Evolutionary conservation across 352 stramenopile genomes (phyloP).

Genomic region (Pythium utonaiense): DNA sequence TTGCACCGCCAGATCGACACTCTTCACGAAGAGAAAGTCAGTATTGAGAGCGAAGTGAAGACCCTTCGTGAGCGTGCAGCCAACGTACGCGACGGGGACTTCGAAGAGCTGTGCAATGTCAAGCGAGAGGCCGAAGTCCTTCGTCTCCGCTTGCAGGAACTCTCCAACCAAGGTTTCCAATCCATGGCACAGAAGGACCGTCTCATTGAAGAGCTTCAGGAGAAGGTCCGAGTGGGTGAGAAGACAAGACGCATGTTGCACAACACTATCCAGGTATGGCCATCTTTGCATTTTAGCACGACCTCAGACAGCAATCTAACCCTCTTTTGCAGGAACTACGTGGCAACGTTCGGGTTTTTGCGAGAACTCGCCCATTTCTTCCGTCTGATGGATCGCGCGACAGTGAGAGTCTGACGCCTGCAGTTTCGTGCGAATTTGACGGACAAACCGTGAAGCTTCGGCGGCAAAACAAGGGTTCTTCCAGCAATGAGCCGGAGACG

Average conservation of each 20-base stretch:
- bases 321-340: slow-evolving; percentile 85
- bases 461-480: slow-evolving; percentile 38
- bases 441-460: slow-evolving; percentile 62
- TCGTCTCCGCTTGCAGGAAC: slow-evolving; percentile 58
- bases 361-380: slow-evolving; percentile 90
- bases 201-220: slow-evolving; percentile 63
- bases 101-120: slow-evolving; percentile 67
- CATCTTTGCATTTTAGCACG: no score
- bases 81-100: slow-evolving; percentile 49
- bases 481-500: slow-evolving; percentile 36
- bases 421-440: slow-evolving; percentile 62
- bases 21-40: slow-evolving; percentile 72
- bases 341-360: slow-evolving; percentile 98
- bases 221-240: slow-evolving; percentile 75
- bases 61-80: slow-evolving; percentile 51
- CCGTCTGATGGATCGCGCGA: slow-evolving; percentile 63
- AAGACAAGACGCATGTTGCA: slow-evolving; percentile 93
- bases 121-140: slow-evolving; percentile 72
- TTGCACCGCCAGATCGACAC: slow-evolving; percentile 48
- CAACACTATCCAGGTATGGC: slow-evolving; percentile 94
- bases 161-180: slow-evolving; percentile 53
- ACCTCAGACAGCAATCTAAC: no score
- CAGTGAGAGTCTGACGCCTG: slow-evolving; percentile 25
- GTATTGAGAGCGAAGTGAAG: slow-evolving; percentile 67
- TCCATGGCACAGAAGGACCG: slow-evolving; percentile 71